Conservation (phyloP, 257 asterid species). For the Salvia splendens region DNA sequence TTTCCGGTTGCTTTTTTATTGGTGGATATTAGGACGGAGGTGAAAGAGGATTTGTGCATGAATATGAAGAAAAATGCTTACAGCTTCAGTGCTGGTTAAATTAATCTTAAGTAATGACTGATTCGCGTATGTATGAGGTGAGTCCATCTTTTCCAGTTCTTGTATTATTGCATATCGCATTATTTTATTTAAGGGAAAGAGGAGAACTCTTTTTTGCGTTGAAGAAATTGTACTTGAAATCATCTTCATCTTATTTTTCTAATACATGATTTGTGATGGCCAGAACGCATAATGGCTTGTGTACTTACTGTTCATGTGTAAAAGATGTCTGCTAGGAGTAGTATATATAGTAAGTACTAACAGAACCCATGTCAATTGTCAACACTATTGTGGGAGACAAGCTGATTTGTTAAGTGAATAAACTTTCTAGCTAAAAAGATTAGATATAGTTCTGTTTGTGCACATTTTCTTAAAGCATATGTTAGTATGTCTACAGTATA, state of each 20-base stretch:
- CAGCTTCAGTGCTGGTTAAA: conserved; percentile 57
- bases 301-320: not conserved
- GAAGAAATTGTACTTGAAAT: not conserved
- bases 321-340: conserved; percentile 9
- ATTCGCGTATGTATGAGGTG: conserved; percentile 60
- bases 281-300: not conserved
- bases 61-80: conserved; percentile 44
- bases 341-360: not conserved
- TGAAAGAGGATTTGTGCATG: conserved; percentile 37
- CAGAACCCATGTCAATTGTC: not conserved
- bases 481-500: not conserved
- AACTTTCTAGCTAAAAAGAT: conserved; percentile 6
- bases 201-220: not conserved
- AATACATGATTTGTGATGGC: not conserved
- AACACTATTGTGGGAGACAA: not conserved
- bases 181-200: not conserved
- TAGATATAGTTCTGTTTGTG: not conserved
- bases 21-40: conserved; percentile 42
- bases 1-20: conserved; percentile 27
- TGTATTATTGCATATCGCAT: not conserved
- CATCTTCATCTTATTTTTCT: not conserved
- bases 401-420: not conserved
- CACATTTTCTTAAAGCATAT: not conserved
- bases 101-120: conserved; percentile 59
- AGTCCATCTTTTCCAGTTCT: conserved; percentile 11